Percentiles rank a stretch among this genome's conserved stretches.
Evolutionary conservation across 257 asterid species (phyloP).

Genomic region (Capsicum pubescens): DNA sequence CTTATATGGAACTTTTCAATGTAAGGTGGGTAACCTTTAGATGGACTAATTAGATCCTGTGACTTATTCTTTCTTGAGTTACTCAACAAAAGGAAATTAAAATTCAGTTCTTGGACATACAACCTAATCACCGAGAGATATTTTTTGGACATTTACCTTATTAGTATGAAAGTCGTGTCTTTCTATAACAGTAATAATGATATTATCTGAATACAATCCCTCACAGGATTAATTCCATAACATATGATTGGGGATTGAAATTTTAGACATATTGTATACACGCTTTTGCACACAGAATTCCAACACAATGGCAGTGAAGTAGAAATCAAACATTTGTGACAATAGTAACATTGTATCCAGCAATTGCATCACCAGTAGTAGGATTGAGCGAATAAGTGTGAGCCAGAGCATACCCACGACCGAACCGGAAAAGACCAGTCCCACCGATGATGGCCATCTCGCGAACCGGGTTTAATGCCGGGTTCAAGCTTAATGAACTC

Average conservation of each 20-base stretch:
- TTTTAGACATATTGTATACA: too few relatives aligned
- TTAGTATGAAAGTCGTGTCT: too few relatives aligned
- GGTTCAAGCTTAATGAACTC: conserved; percentile 73
- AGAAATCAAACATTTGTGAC: conserved; percentile 20
- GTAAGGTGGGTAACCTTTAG: not conserved
- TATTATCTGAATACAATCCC: too few relatives aligned
- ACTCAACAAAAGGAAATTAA: too few relatives aligned
- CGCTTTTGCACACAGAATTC: too few relatives aligned
- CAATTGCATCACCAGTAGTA: conserved; percentile 43
- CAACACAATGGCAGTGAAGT: too few relatives aligned
- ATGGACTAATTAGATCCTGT: not conserved
- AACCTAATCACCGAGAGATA: too few relatives aligned
- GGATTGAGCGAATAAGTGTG: conserved; percentile 47
- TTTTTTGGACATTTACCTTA: too few relatives aligned
- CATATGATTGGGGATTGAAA: too few relatives aligned
- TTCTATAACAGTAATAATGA: too few relatives aligned
- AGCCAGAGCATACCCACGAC: conserved; percentile 79
- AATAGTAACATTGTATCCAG: conserved; percentile 49
- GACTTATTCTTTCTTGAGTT: not conserved
- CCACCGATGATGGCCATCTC: conserved; percentile 91
- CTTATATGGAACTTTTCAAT: not conserved
- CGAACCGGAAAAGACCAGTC: conserved; percentile 79
- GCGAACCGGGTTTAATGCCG: conserved; percentile 46
- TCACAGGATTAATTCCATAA: too few relatives aligned
- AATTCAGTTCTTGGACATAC: too few relatives aligned